These are phyloP conservation scores for Ogataea hybrid DNA, from an alignment of 1,139 yeast genomes.

Conservation along the genomic window DNA sequence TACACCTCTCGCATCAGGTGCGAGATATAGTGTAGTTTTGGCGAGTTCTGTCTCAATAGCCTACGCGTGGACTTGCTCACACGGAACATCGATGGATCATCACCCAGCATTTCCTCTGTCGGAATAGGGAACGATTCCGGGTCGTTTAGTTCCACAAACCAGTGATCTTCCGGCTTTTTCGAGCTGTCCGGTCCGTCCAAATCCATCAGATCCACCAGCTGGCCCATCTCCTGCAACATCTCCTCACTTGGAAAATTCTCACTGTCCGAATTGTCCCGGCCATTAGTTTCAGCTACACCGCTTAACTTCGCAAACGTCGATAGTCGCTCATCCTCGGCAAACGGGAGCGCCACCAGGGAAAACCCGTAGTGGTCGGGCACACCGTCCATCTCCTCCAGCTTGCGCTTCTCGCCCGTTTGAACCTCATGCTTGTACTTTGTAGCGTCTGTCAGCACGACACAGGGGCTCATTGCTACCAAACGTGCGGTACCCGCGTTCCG, in stretches of 20 bases:
- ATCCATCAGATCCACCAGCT: slow-evolving; percentile 39
- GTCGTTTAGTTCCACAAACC: slow-evolving; percentile 22
- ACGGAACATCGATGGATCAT: neutral
- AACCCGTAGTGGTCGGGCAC: slow-evolving; percentile 33
- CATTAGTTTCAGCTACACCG: slow-evolving; percentile 28
- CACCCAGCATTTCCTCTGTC: slow-evolving; percentile 3
- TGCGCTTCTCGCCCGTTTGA: slow-evolving; percentile 13
- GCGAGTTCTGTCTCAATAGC: slow-evolving; percentile 20
- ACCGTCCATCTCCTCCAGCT: slow-evolving; percentile 12
- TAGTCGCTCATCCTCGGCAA: slow-evolving; percentile 70
- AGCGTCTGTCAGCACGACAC: slow-evolving; percentile 26
- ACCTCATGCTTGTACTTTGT: slow-evolving; percentile 13
- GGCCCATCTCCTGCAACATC: slow-evolving; percentile 39
- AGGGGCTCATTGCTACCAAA: slow-evolving; percentile 59
- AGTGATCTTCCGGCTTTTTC: slow-evolving; percentile 11
- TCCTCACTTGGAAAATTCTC: slow-evolving; percentile 34
- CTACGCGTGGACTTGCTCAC: slow-evolving; percentile 19
- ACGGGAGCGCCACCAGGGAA: slow-evolving; percentile 58
- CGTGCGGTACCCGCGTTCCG: slow-evolving; percentile 47
- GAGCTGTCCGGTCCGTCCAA: slow-evolving; percentile 26
- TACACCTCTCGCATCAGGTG: slow-evolving; percentile 11
- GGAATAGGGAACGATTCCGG: slow-evolving; percentile 17
- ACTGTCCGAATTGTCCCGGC: slow-evolving; percentile 3
- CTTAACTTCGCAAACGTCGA: slow-evolving; percentile 57
- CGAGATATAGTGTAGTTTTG: slow-evolving; percentile 17